Percentiles rank a stretch among this genome's conserved stretches.
phyloP scores from a whole-genome alignment of 1,139 yeast genomes.

The Torulaspora globosa region DNA sequence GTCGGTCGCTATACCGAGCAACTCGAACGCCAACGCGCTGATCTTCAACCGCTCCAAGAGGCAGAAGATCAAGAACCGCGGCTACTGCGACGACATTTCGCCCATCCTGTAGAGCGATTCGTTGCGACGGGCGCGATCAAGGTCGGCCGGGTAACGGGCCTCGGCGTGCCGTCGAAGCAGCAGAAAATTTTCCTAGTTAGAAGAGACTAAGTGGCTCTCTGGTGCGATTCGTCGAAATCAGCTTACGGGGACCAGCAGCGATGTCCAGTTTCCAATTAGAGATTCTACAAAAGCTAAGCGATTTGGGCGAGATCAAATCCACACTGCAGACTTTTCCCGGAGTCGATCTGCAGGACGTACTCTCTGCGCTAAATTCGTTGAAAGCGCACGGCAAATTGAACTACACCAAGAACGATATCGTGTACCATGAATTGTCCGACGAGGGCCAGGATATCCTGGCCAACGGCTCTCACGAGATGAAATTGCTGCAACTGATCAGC shows the following conservation, averaged over 20 bases:
- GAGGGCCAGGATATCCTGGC: constrained; percentile 79
- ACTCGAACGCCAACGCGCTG: constrained; percentile 18
- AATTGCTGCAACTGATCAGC: constrained; percentile 72
- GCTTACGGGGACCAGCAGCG: neutral
- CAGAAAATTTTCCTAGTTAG: constrained; percentile 2
- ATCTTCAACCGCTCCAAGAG: constrained; percentile 20
- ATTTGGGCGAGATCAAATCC: constrained; percentile 57
- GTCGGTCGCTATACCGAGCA: constrained; percentile 15
- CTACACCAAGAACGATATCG: constrained; percentile 70
- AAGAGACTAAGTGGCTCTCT: no score
- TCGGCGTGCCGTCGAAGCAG: neutral
- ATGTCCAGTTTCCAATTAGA: constrained; percentile 41
- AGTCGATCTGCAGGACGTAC: constrained; percentile 50
- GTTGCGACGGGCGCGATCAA: no score
- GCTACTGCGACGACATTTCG: constrained; percentile 3
- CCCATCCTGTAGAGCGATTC: constrained; percentile 3
- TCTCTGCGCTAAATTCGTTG: constrained; percentile 80
- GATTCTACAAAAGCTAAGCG: constrained; percentile 60
- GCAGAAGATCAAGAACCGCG: constrained; percentile 8
- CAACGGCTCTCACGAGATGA: constrained; percentile 86
- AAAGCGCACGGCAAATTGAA: constrained; percentile 79
- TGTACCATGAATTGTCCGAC: constrained; percentile 66
- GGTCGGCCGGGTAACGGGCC: constrained; percentile 6
- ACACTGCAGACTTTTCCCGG: constrained; percentile 57
- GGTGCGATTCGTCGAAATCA: no score